Conservation (phyloP, 2,329 filamentous ascomycete genomes). For the Nothopassalora personata region DNA sequence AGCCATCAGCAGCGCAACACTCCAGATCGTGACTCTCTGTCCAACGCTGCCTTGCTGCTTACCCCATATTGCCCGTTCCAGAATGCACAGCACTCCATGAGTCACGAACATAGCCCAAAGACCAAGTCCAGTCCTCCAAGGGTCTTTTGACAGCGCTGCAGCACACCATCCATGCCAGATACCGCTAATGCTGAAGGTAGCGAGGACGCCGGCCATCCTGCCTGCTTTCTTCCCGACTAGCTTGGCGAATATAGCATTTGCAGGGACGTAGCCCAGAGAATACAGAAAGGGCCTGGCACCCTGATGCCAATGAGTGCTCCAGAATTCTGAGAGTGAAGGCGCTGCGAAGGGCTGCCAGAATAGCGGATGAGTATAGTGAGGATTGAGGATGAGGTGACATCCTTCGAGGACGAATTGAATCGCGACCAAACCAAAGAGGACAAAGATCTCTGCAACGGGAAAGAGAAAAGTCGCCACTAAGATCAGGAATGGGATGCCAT, state of each 20-base stretch:
- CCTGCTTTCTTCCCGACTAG: constrained; percentile 4
- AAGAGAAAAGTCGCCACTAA: constrained; percentile 1
- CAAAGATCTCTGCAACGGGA: constrained; percentile 5
- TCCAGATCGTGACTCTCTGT: constrained; percentile 12
- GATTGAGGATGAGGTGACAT: constrained; percentile 15
- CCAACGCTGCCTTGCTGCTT: constrained; percentile 8
- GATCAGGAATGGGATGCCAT: constrained; percentile 4
- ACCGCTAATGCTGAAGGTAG: constrained; percentile 17
- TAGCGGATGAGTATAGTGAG: constrained; percentile 7
- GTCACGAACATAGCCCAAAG: constrained; percentile 18
- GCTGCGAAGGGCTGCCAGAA: constrained; percentile 21
- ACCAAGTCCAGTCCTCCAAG: constrained; percentile 8
- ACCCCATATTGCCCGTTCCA: constrained; percentile 13
- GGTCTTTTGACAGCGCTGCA: constrained; percentile 6
- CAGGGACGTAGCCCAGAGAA: constrained; percentile 16
- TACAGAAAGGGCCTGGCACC: constrained; percentile 14
- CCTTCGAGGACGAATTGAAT: constrained; percentile 15
- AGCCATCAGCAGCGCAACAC: constrained; percentile 3
- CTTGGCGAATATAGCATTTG: neutral
- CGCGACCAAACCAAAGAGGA: constrained; percentile 8
- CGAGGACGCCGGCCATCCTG: constrained; percentile 12
- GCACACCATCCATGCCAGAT: constrained; percentile 22
- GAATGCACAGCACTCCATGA: constrained; percentile 13
- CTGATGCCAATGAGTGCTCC: constrained; percentile 20
- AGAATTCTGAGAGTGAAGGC: constrained; percentile 14